Base-by-base conservation (phyloP, 2,329 filamentous ascomycete species). In the Talaromyces sp. region DNA sequence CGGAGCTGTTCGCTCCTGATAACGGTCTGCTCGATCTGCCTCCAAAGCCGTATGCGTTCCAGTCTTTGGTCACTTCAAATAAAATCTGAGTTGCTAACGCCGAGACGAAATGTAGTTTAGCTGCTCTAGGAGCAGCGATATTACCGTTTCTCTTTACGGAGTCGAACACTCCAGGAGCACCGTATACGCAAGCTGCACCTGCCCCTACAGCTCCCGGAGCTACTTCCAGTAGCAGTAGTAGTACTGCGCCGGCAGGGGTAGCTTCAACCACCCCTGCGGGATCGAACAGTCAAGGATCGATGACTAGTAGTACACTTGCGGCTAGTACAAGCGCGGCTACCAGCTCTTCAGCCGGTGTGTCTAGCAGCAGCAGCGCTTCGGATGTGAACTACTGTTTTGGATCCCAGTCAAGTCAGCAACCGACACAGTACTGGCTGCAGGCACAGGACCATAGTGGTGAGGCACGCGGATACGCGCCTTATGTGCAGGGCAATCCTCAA, bases 391-490 rank as follows among this genome's bases (percentile, higher is more conserved):
- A 58, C 36, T 66, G 64, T 27, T 15, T 19, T 3, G 47, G 43
- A 34, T 19, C 49, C 15, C 27, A 47, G 17, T 29, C 31, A 45
- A 59, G 15, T 29, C 60, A 64, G 25, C n/a, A 58, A 7, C 40
- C 67, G 3, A 56, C 36, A 31, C 51, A 31, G 11, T 70, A 65
- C 40, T 70, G 68, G 68, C 54, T 70, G n/a, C 66, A 69, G 25
- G 27, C 63, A 27, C 66, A 68, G 36, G 68, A 70, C 51, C 68
- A 69, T 27, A 69, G 66, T 2, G 62, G 66, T 10, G 8, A 43
- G 15, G 68, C 59, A 34, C 56, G 68, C 29, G 68, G 67, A 10
- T 68, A 69, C 22, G 68, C 68, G 10, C 68, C 68, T 11, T 69
- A 67, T 43, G 19, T 62, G 13, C 49, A 58, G 11, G 68, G 66